Evolutionary conservation across 768 basidiomycete species (phyloP), one percentile per base, ranked within the genome.

Genomic region (Suillus paluster): DNA sequence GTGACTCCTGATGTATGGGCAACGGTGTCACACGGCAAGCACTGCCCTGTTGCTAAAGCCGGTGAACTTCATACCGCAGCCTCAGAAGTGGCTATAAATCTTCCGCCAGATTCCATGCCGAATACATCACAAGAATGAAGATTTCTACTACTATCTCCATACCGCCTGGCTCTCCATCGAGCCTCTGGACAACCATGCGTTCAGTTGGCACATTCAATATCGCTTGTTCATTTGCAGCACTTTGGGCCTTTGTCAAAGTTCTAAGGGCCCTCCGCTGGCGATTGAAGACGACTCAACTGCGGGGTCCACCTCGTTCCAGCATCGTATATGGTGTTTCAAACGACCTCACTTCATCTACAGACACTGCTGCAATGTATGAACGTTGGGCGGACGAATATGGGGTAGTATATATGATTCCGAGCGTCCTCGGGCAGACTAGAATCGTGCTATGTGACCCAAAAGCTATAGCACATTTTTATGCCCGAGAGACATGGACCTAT

Each of bases 401-500:
- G 2, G 42, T 53, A 0, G 71, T 34, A 9, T 72, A 67, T 21
- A 52, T 36, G 7, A 45, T 64, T 14, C 69, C 71, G 6, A 60
- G 63, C 12, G 50, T 63, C 2, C 19, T 72, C 15, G 68, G 71
- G 1, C 23, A 8, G 4, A 46, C 46, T 19, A 58, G 39, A 42
- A 57, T 72, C 30, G 15, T 70, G 9, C 36, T 72, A 21, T 74
- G 76, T 48, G 84, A 84, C 63, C 80, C 80, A 3, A 85, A 81
- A 69, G 83, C 85, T 1, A 73, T 81, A 38, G 72, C 77, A 1
- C 82, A 86, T 64, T 81, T 84, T 59, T 83, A 79, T 63, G 71
- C 81, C 14, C 77, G 72, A 59, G 86, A 87, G 56, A 82, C 84
- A 0, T 83, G 66, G 72, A 76, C 73, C 0, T 87, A 87, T 64